Conservation (phyloP, 2,329 filamentous ascomycete genomes). For the Botrytis hyacinthi region DNA sequence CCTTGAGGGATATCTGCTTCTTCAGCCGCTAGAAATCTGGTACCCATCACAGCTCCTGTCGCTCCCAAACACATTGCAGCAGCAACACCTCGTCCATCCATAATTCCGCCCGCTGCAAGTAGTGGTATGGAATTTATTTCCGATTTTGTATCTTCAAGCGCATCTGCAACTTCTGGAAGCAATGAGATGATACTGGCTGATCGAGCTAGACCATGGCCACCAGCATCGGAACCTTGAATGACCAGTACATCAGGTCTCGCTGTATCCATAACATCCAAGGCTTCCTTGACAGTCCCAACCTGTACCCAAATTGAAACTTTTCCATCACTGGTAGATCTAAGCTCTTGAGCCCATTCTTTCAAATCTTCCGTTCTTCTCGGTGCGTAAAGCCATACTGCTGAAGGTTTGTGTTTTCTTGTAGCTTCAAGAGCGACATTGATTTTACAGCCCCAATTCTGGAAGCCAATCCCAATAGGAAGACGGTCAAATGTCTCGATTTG, state of each 20-base stretch:
- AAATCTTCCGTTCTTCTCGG: constrained; percentile 32
- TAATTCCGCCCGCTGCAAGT: constrained; percentile 41
- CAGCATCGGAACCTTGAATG: constrained; percentile 41
- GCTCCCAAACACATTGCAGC: constrained; percentile 40
- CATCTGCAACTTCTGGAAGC: constrained; percentile 39
- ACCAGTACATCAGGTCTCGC: constrained; percentile 39
- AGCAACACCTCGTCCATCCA: constrained; percentile 40
- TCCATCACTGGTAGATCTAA: constrained; percentile 2
- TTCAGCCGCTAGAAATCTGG: constrained; percentile 47
- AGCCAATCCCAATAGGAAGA: constrained; percentile 49
- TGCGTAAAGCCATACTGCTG: constrained; percentile 50
- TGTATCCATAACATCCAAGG: constrained; percentile 26
- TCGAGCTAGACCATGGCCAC: constrained; percentile 39
- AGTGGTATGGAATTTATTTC: constrained; percentile 28
- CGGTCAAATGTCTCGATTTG: not conserved
- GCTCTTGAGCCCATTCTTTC: constrained; percentile 10
- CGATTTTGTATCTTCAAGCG: constrained; percentile 25
- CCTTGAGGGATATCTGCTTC: constrained; percentile 48
- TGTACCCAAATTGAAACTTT: constrained; percentile 40
- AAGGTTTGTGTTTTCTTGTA: constrained; percentile 32
- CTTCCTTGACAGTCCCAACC: constrained; percentile 36
- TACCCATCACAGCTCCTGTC: constrained; percentile 48
- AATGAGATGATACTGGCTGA: constrained; percentile 38
- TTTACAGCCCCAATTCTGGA: constrained; percentile 46
- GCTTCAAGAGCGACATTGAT: constrained; percentile 38